Percentiles rank a stretch among this genome's conserved stretches.
Evolutionary conservation across 73 alveolate species (phyloP).

Genomic region (Paraurostyla sp.): DNA sequence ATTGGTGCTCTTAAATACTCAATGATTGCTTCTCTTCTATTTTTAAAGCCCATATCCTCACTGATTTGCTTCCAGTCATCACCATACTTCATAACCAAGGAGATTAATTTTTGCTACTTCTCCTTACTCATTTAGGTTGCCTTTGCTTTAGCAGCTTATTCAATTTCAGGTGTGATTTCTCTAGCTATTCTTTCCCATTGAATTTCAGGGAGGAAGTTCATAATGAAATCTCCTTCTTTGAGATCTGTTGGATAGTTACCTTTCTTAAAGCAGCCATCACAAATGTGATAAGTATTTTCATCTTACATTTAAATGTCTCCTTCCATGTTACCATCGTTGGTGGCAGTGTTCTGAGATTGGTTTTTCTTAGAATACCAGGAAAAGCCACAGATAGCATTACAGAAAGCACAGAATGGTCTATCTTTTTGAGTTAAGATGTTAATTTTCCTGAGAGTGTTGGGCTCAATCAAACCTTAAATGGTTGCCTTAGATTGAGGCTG

Average conservation of each 20-base stretch:
- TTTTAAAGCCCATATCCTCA: slow-evolving; percentile 52
- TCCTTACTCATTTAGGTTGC: background rate
- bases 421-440: slow-evolving; percentile 85
- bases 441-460: slow-evolving; percentile 51
- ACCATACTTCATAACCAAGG: background rate
- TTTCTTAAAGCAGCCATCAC: slow-evolving; percentile 59
- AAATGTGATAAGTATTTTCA: slow-evolving; percentile 29
- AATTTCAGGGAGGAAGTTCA: background rate
- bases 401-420: slow-evolving; percentile 93
- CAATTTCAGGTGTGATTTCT: slow-evolving; percentile 18
- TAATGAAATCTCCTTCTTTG: slow-evolving; percentile 19
- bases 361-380: slow-evolving; percentile 79
- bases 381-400: slow-evolving; percentile 91
- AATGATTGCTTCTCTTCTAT: slow-evolving; percentile 22
- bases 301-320: too few relatives aligned
- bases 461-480: background rate
- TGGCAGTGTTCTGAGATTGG: too few relatives aligned
- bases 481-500: slow-evolving; percentile 19
- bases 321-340: too few relatives aligned
- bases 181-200: slow-evolving; percentile 37
- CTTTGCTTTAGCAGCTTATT: background rate
- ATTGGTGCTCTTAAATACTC: slow-evolving; percentile 52
- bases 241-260: slow-evolving; percentile 46
- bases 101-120: background rate
- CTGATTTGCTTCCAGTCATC: slow-evolving; percentile 66